Base-by-base conservation (phyloP, 768 basidiomycete genomes). In the Mycena crocata region DNA sequence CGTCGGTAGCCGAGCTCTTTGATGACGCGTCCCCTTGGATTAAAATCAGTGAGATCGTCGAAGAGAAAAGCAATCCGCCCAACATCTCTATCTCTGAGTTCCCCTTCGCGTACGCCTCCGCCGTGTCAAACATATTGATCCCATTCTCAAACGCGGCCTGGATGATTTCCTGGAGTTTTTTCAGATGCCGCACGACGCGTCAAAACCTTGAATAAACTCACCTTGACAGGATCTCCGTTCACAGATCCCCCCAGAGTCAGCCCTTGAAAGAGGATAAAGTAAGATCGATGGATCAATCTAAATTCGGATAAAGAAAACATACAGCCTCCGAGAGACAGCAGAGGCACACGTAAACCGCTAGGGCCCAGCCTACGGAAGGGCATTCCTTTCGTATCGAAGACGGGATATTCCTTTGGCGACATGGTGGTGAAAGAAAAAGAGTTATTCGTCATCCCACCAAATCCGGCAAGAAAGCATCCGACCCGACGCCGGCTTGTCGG, bases 41-140 rank as follows among this genome's bases (percentile, higher is more conserved):
- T 8, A 2, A 23, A 24, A 28, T 63, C 1, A 64, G 42, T 15
- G 40, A 17, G n/a, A 32, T 37, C 4, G n/a, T 17, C 0, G 37
- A 32, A 21, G 19, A 17, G 40, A 34, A 42, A 19, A 19, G 26
- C 62, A 14, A 19, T 45, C 51, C 14, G 31, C 68, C 85, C 46
- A 62, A 89, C 91, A 95, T 92, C 77, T 94, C 92, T 15, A 79
- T 59, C 78, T 95, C 93, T 21, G 89, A 90, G 73, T 89, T 83
- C 7, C 93, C 93, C 23, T 80, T 75, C 4, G 87, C 81, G 66
- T 92, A 92, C 4, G 79, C 81, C 71, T 92, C 90, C 0, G 90
- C 91, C 23, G 87, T 90, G 71, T 93, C 89, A 71, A 92, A 89
- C 85, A 90, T 87, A 77, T 91, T 93, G 79, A 92, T 89, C 0